Evolutionary conservation across 2,329 filamentous ascomycete species (phyloP).

Genomic region (Neocatenulostroma microsporum): DNA sequence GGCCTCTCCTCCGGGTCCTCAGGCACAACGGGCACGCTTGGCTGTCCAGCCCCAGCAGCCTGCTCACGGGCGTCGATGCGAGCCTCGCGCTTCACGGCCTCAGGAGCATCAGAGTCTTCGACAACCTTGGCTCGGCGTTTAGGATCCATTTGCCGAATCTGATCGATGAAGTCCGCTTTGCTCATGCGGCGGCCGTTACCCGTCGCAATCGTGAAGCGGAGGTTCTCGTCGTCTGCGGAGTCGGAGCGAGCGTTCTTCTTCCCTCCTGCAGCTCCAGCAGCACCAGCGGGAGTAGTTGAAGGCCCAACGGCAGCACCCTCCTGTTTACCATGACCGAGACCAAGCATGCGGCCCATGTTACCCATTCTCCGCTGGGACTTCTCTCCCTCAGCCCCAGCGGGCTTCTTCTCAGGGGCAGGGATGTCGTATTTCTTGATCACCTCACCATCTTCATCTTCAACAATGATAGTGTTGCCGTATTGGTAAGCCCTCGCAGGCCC

Average conservation of each 20-base stretch:
- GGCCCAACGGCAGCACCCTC: conserved; percentile 16
- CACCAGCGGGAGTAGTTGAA: not conserved
- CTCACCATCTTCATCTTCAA: conserved; percentile 79
- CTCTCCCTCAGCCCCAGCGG: conserved; percentile 13
- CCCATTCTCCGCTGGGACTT: conserved; percentile 38
- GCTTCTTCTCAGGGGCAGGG: conserved; percentile 44
- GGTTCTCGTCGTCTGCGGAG: conserved; percentile 57
- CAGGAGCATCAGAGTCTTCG: conserved; percentile 41
- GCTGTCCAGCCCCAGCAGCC: conserved; percentile 11
- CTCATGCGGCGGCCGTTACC: conserved; percentile 69
- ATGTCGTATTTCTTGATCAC: conserved; percentile 79
- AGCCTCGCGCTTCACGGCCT: conserved; percentile 41
- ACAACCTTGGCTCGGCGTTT: conserved; percentile 50
- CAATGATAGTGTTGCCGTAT: conserved; percentile 82
- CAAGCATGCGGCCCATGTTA: conserved; percentile 49
- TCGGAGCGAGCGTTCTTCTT: conserved; percentile 20
- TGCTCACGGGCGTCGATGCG: conserved; percentile 34
- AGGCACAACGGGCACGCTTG: conserved; percentile 15
- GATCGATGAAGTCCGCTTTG: conserved; percentile 69
- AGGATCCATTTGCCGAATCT: conserved; percentile 65
- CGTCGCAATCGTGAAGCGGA: conserved; percentile 68
- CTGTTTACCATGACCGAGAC: conserved; percentile 28
- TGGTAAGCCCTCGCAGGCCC: conserved; percentile 77
- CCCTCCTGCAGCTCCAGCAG: conserved; percentile 11
- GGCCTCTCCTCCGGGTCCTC: conserved; percentile 14